Base-by-base conservation (phyloP, 345 rosid genomes). In the Iberis pinnata region DNA sequence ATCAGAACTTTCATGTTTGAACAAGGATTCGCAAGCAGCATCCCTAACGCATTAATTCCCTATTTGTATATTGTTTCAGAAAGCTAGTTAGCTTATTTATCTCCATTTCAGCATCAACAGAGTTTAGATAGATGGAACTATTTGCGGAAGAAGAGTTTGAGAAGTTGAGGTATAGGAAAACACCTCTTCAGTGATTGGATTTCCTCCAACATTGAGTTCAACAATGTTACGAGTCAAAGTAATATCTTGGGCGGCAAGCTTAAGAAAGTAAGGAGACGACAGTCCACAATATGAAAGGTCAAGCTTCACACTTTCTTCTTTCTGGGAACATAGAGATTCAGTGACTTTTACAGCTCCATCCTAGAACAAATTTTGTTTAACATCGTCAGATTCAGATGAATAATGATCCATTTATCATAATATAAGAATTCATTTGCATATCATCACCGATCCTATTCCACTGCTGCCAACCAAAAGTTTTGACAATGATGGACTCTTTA, bases 191-290 rank as follows among this genome's bases (percentile, higher is more conserved):
- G 50, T 61, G 48, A 92, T 70, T 61, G 67, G 67, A 68, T 88
- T 92, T 58, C 93, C 86, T 69, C 80, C 89, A 37, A 88, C 75
- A 59, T 81, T 78, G 58, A 92, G 76, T 69, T 88, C 90, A 55
- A 68, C 31, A 61, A 85, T 78, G 63, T 82, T 68, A 52, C 66
- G 53, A 42, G 72, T 55, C 49, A 80, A 69, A 53, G 63, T 53
- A 43, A 46, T 59, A 45, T 65, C 62, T 31, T 51, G 38, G 53
- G 19, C 48, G 58, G 19, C 48, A 56, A 83, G 75, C 61, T 56
- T 72, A 56, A 62, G 59, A 73, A 76, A 49, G 67, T 59, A 80
- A 25, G 64, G 49, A 48, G 78, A 58, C 24, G 76, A 58, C 40
- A 92, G 52, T 62, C 83, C 86, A 57, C 89, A 88, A 58, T 49